Conservation (phyloP, 2,329 filamentous ascomycete genomes). For the Beauveria varroae region DNA sequence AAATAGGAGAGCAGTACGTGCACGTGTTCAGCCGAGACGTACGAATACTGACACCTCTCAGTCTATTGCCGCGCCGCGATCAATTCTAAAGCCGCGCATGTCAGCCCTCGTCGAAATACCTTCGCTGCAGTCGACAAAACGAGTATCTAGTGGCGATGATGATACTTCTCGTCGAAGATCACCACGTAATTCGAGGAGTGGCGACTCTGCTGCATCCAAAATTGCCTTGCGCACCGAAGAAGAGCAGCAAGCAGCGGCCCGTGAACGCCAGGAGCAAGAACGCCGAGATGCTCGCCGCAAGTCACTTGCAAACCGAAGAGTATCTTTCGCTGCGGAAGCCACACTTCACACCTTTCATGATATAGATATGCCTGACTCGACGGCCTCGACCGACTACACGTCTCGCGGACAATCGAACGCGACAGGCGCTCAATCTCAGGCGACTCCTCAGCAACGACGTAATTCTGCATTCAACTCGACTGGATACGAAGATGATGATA, state of each 20-base stretch:
- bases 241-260: slow-evolving; percentile 60
- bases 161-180: slow-evolving; percentile 9
- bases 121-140: slow-evolving; percentile 42
- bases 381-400: slow-evolving; percentile 63
- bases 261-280: slow-evolving; percentile 64
- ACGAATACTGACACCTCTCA: slow-evolving; percentile 20
- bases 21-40: slow-evolving; percentile 11
- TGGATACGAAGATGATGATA: slow-evolving; percentile 42
- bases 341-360: slow-evolving; percentile 97
- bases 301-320: slow-evolving; percentile 83
- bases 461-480: slow-evolving; percentile 39
- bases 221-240: slow-evolving; percentile 62
- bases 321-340: slow-evolving; percentile 95
- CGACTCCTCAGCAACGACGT: slow-evolving; percentile 1
- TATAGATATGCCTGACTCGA: slow-evolving; percentile 81
- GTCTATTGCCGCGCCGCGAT: slow-evolving; percentile 54
- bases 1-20: slow-evolving; percentile 69
- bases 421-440: slow-evolving; percentile 18
- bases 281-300: slow-evolving; percentile 84
- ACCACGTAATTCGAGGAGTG: slow-evolving; percentile 14
- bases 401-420: slow-evolving; percentile 65
- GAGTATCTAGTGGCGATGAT: background rate
- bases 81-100: slow-evolving; percentile 76
- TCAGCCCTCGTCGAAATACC: slow-evolving; percentile 60
- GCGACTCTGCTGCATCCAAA: slow-evolving; percentile 38